phyloP scores from a whole-genome alignment of 2,329 filamentous ascomycete genomes.

The Exophiala sp. region DNA sequence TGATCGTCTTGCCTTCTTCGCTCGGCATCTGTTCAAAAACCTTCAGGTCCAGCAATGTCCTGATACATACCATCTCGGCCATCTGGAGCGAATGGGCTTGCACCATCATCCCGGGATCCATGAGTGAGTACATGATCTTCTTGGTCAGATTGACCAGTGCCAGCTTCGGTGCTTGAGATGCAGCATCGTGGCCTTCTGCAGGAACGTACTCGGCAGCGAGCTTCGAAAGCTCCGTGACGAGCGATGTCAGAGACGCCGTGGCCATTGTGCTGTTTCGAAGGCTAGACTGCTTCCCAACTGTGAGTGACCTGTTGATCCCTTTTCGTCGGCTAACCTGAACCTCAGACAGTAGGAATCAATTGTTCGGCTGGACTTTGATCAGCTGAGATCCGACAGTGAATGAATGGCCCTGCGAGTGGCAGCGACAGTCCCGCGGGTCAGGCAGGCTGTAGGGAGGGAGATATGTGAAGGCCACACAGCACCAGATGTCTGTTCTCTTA shows the following conservation, averaged over 20 bases:
- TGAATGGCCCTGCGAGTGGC: no score
- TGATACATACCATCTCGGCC: conserved; percentile 11
- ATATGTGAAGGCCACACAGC: no score
- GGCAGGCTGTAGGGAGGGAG: no score
- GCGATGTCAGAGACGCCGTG: neutral
- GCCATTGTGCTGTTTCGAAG: neutral
- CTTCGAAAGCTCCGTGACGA: conserved; percentile 6
- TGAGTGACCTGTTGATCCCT: no score
- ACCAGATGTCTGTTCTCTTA: neutral
- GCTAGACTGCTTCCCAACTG: no score
- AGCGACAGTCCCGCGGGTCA: no score
- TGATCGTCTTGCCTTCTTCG: conserved; percentile 9
- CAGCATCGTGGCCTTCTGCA: conserved; percentile 6
- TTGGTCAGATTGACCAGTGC: conserved; percentile 8
- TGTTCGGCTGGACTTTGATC: no score
- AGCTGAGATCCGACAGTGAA: no score
- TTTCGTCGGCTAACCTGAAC: no score
- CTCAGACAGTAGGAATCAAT: no score
- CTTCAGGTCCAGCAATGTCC: conserved; percentile 12
- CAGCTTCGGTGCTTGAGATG: conserved; percentile 7
- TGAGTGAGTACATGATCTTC: conserved; percentile 10
- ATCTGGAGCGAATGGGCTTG: conserved; percentile 14
- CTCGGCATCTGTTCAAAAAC: conserved; percentile 12
- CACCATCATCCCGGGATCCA: conserved; percentile 14
- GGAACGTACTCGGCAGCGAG: conserved; percentile 5